These are phyloP conservation scores for Corynascus novoguineensis DNA, from an alignment of 495 filamentous ascomycete species.

Conservation along the genomic window DNA sequence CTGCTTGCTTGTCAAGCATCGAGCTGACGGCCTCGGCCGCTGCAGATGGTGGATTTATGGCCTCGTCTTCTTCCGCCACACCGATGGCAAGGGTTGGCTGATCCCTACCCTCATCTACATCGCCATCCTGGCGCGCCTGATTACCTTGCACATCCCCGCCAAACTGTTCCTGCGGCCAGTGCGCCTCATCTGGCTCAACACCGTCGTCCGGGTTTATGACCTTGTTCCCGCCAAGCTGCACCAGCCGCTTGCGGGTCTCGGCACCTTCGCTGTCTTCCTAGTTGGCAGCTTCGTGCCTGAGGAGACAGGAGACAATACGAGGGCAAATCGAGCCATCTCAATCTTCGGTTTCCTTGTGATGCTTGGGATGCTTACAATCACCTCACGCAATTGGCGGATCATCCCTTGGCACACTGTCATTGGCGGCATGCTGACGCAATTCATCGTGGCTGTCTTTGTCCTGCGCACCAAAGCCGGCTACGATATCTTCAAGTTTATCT, in stretches of 20 bases:
- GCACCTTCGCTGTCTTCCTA: conserved; percentile 63
- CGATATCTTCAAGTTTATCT: conserved; percentile 88
- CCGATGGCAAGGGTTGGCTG: conserved; percentile 71
- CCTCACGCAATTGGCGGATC: conserved; percentile 64
- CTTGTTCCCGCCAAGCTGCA: conserved; percentile 58
- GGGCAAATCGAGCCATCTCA: conserved; percentile 71
- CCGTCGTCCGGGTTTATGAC: conserved; percentile 48
- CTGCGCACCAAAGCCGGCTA: conserved; percentile 67
- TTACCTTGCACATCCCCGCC: conserved; percentile 68
- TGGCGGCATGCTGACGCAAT: conserved; percentile 77
- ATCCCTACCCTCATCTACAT: conserved; percentile 81
- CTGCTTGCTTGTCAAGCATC: conserved; percentile 4
- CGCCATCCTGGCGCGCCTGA: conserved; percentile 62
- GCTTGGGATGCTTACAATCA: conserved; percentile 57
- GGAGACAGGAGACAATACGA: conserved; percentile 67
- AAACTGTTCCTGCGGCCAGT: conserved; percentile 59
- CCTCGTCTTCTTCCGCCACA: conserved; percentile 66
- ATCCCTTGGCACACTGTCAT: conserved; percentile 86
- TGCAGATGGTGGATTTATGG: conserved; percentile 84
- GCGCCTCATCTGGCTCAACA: conserved; percentile 59
- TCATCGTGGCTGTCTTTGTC: conserved; percentile 82
- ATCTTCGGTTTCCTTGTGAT: conserved; percentile 75
- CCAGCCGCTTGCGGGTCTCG: conserved; percentile 51
- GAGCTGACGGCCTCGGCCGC: conserved; percentile 7
- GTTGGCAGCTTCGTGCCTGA: conserved; percentile 67